Base-by-base conservation (phyloP, 306 rosid species). In the Ormosia semicastrata region DNA sequence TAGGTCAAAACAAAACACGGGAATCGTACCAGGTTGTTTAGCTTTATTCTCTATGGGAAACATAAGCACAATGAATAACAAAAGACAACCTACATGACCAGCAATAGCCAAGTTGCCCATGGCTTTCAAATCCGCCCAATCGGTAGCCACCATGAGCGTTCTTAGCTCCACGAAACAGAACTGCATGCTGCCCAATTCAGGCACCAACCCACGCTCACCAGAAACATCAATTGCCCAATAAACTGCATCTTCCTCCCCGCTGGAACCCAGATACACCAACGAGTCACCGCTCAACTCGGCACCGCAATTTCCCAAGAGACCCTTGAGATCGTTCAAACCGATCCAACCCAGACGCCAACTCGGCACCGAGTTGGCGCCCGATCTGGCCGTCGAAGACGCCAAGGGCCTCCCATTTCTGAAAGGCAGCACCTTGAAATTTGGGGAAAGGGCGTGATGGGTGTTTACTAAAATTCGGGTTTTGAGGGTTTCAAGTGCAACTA, bases 101-200 rank as follows among this genome's bases (percentile, higher is more conserved):
- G 98, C 98, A 79, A 95, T 78, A 63, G 97, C 92, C 88, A 93
- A 87, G 60, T 91, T 87, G 5, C 82, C 88, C 95, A 90, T 90
- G 3, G 94, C 88, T 62, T 65, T 53, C 3, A 74, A 41, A 84
- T 95, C 94, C 32, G 86, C 84, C 98, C 98, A 95, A 89, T 95
- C 92, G 8, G 98, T 88, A 2, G 97, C 98, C 43, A 95, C 98
- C 97, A 95, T 91, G 47, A 95, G 87, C 57, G 95, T 91, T 47
- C 98, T 84, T 4, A 93, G 85, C 82, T 95, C 98, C 39, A 95
- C 93, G 74, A 93, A 94, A 62, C 92, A 81, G 3, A 83, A 75
- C 70, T 71, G 49, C 66, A 58, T 77, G 46, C 71, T 80, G 24
- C 78, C 87, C 59, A 89, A 82, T 82, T 86, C 89, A 41, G 84